phyloP scores from a whole-genome alignment of 306 rosid species.

The Gynostemma pentaphyllum region DNA sequence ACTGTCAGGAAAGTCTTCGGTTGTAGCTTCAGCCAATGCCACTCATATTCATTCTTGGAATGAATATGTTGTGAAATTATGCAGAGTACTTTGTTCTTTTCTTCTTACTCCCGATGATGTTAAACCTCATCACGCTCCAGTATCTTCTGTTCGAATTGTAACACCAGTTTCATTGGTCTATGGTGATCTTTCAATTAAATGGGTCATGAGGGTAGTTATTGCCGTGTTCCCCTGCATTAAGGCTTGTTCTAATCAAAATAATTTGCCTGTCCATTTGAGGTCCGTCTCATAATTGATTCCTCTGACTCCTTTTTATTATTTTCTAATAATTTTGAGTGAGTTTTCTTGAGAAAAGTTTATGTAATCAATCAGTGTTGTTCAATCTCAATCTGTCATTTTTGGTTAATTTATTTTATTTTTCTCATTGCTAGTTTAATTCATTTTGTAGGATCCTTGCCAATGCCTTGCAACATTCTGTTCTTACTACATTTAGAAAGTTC shows the following conservation, averaged over 20 bases:
- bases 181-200: slow-evolving; percentile 63
- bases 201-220: slow-evolving; percentile 71
- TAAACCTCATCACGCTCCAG: slow-evolving; percentile 37
- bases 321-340: background rate
- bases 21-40: slow-evolving; percentile 25
- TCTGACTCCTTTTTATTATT: slow-evolving; percentile 2
- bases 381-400: background rate
- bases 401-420: background rate
- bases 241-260: slow-evolving; percentile 76
- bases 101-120: slow-evolving; percentile 49
- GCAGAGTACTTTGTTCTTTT: slow-evolving; percentile 78
- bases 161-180: slow-evolving; percentile 51
- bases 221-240: slow-evolving; percentile 75
- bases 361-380: background rate
- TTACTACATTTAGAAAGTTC: slow-evolving; percentile 52
- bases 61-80: slow-evolving; percentile 54
- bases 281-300: slow-evolving; percentile 21
- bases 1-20: slow-evolving; percentile 26
- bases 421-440: slow-evolving; percentile 10
- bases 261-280: slow-evolving; percentile 68
- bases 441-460: slow-evolving; percentile 62
- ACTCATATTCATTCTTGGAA: slow-evolving; percentile 56
- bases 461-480: slow-evolving; percentile 56
- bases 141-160: slow-evolving; percentile 45
- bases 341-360: background rate